Evolutionary conservation across 169 alveolate species (phyloP).

Genomic region (Plasmodium chabaudi): DNA sequence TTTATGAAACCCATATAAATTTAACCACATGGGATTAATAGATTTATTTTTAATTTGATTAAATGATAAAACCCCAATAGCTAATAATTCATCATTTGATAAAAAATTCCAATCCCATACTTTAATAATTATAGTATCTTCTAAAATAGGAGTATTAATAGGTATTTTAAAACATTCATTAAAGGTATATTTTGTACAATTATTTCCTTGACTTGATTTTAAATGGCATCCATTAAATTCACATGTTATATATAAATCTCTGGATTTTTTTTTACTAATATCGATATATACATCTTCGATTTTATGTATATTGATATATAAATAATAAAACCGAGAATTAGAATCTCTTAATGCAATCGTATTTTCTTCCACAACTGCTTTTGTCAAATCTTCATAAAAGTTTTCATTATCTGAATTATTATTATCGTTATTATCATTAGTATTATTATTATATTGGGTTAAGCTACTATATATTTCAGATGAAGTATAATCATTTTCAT

Average conservation of each 20-base stretch:
- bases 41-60: conserved; percentile 83
- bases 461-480: conserved; percentile 40
- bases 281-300: conserved; percentile 88
- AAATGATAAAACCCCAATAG: conserved; percentile 86
- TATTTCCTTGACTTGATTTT: conserved; percentile 83
- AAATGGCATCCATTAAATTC: conserved; percentile 92
- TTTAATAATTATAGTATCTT: conserved; percentile 90
- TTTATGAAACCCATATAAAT: conserved; percentile 89
- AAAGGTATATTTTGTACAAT: conserved; percentile 89
- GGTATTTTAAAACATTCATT: conserved; percentile 94
- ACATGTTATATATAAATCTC: conserved; percentile 90
- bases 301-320: conserved; percentile 88
- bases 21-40: conserved; percentile 89
- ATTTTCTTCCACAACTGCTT: conserved; percentile 81
- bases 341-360: conserved; percentile 22
- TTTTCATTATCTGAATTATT: conserved; percentile 15
- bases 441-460: conserved; percentile 11
- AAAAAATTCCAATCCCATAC: conserved; percentile 88
- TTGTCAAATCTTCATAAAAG: conserved; percentile 76
- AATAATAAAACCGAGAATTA: conserved; percentile 83
- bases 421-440: not conserved
- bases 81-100: conserved; percentile 76
- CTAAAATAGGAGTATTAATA: conserved; percentile 91
- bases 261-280: conserved; percentile 77
- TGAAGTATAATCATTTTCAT: conserved; percentile 82